Evolutionary conservation across 2,329 filamentous ascomycete genomes (phyloP).

Genomic region (Penicillium sclerotigenum): DNA sequence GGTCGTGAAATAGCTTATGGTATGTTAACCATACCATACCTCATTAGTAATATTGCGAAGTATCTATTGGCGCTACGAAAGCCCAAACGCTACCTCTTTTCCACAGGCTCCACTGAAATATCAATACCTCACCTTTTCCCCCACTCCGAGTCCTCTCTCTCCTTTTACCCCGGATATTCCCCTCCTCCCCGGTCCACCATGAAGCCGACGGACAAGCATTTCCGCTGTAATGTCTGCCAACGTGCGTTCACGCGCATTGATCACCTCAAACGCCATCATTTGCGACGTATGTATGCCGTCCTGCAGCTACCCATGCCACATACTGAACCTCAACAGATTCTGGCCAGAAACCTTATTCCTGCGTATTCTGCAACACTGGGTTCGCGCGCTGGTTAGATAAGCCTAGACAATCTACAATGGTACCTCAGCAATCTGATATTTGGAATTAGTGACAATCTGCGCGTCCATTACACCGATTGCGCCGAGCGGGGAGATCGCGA

Average conservation of each 20-base stretch:
- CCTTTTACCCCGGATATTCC: slow-evolving; percentile 22
- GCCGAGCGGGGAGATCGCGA: slow-evolving; percentile 41
- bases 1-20: no score
- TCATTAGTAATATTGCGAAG: not conserved
- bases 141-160: slow-evolving; percentile 2
- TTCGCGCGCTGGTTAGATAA: slow-evolving; percentile 45
- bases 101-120: not conserved
- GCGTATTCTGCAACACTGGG: slow-evolving; percentile 45
- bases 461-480: slow-evolving; percentile 47
- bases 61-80: not conserved
- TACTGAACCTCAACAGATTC: slow-evolving; percentile 37
- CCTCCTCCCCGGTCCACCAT: slow-evolving; percentile 32
- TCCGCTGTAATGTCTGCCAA: slow-evolving; percentile 45
- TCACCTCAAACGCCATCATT: slow-evolving; percentile 48
- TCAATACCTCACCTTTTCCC: slow-evolving; percentile 4
- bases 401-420: not conserved
- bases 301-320: slow-evolving; percentile 7
- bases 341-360: slow-evolving; percentile 48
- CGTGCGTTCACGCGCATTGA: slow-evolving; percentile 49
- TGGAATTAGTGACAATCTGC: slow-evolving; percentile 43
- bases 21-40: slow-evolving; percentile 9
- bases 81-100: not conserved
- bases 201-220: slow-evolving; percentile 42
- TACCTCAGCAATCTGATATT: not conserved
- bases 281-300: slow-evolving; percentile 39